phyloP scores from a whole-genome alignment of 768 basidiomycete species.

The Pulveroboletus sp. region DNA sequence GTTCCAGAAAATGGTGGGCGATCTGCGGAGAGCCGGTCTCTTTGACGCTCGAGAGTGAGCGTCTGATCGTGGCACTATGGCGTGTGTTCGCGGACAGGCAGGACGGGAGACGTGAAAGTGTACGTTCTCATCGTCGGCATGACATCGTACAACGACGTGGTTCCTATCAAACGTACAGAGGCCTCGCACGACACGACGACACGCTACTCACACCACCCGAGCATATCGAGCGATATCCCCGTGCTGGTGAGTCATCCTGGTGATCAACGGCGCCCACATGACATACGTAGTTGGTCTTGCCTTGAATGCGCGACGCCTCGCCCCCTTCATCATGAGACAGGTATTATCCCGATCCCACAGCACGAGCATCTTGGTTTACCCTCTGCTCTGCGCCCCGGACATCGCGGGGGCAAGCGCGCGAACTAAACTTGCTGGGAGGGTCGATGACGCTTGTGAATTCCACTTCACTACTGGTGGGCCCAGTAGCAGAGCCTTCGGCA shows the following conservation, averaged over 20 bases:
- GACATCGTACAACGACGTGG: slow-evolving; percentile 17
- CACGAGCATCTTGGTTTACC: not conserved
- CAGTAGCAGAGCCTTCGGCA: not conserved
- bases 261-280: not conserved
- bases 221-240: not conserved
- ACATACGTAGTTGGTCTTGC: not conserved
- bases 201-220: not conserved
- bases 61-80: not conserved
- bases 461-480: not conserved
- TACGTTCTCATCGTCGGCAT: not conserved
- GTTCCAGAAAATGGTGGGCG: slow-evolving; percentile 27
- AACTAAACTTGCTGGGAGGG: slow-evolving; percentile 14
- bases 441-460: slow-evolving; percentile 19
- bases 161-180: not conserved
- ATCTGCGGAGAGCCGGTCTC: slow-evolving; percentile 48
- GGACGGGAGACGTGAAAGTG: slow-evolving; percentile 70
- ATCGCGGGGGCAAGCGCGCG: not conserved
- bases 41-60: slow-evolving; percentile 50
- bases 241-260: too few species aligned
- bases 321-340: not conserved
- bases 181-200: not conserved
- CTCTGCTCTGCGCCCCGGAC: not conserved
- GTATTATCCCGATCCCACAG: not conserved
- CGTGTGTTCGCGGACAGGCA: slow-evolving; percentile 1
- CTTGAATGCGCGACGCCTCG: not conserved